phyloP scores from a whole-genome alignment of 2,329 filamentous ascomycete species.

The Beauveria sp. region DNA sequence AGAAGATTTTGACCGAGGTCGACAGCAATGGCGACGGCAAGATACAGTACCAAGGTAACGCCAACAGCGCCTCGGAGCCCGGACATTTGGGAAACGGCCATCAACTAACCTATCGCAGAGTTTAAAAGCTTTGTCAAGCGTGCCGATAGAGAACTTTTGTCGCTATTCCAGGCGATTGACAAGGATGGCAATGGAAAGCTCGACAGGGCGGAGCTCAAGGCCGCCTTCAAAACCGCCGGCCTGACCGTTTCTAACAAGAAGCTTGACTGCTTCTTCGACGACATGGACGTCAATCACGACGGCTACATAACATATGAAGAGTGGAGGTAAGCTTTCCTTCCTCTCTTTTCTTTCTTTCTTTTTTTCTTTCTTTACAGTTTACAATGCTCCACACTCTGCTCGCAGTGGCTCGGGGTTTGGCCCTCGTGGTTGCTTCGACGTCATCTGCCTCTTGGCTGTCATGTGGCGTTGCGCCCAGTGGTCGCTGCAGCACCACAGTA shows the following conservation, averaged over 20 bases:
- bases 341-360: slow-evolving; percentile 11
- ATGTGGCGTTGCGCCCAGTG: slow-evolving; percentile 16
- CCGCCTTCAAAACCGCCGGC: slow-evolving; percentile 71
- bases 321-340: slow-evolving; percentile 69
- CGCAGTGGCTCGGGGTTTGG: background rate
- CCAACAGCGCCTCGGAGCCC: background rate
- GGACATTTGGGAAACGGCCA: background rate
- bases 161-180: slow-evolving; percentile 82
- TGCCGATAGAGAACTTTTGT: slow-evolving; percentile 74
- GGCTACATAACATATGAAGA: slow-evolving; percentile 85
- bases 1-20: slow-evolving; percentile 71
- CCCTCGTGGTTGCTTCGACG: slow-evolving; percentile 7
- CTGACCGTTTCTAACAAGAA: slow-evolving; percentile 70
- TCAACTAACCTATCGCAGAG: slow-evolving; percentile 44
- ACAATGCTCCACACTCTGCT: background rate
- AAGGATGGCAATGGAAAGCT: slow-evolving; percentile 76
- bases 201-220: slow-evolving; percentile 74
- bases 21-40: slow-evolving; percentile 82
- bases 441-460: slow-evolving; percentile 19
- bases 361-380: background rate
- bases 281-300: slow-evolving; percentile 85
- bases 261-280: slow-evolving; percentile 76
- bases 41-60: slow-evolving; percentile 80
- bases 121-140: slow-evolving; percentile 83
- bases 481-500: background rate